These are phyloP conservation scores for Globisporangium emineosum DNA, from an alignment of 352 stramenopile genomes.

Conservation along the genomic window DNA sequence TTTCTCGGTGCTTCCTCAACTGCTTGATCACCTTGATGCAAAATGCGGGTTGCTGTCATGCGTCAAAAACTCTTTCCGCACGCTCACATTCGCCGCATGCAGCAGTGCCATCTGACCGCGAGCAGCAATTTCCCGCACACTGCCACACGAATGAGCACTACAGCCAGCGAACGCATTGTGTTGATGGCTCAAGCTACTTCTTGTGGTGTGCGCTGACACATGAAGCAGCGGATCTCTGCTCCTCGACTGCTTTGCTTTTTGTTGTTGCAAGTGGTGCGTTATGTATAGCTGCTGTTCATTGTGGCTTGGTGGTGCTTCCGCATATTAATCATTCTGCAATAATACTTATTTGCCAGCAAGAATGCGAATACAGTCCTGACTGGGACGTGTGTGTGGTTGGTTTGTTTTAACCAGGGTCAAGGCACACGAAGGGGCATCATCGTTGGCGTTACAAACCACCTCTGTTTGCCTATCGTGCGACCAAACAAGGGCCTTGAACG, in stretches of 20 bases:
- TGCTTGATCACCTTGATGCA: background rate
- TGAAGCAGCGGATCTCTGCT: background rate
- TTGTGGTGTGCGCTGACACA: background rate
- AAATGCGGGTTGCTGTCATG: background rate
- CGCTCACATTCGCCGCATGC: background rate
- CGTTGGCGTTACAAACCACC: background rate
- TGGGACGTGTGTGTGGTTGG: background rate
- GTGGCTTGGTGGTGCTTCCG: background rate
- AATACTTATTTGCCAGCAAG: no score
- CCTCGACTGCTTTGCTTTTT: background rate
- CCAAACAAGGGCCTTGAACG: background rate
- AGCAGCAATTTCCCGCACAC: background rate
- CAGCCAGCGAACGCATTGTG: background rate
- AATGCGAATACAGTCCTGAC: background rate
- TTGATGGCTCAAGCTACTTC: background rate
- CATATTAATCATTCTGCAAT: background rate
- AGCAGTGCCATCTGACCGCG: background rate
- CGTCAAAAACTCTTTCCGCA: no score
- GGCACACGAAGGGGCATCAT: background rate
- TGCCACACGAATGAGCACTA: background rate
- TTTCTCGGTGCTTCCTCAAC: background rate
- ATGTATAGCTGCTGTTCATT: background rate
- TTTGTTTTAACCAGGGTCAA: background rate
- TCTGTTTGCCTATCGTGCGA: background rate
- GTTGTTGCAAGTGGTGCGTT: background rate